Conservation (phyloP, 345 rosid genomes). For the Gynandropsis gynandra region DNA sequence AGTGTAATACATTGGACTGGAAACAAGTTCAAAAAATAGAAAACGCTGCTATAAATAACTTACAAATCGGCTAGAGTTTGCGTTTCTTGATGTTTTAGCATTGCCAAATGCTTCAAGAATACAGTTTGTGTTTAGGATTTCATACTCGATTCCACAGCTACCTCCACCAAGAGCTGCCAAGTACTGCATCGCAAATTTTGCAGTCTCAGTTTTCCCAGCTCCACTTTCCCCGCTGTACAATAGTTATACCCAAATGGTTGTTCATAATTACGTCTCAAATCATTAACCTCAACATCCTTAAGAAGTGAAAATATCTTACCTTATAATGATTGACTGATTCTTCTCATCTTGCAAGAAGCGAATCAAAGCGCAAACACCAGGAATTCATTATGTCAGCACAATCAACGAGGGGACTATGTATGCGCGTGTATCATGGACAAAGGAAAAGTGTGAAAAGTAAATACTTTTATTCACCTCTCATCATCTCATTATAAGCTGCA, state of each 20-base stretch:
- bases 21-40: conserved; percentile 8
- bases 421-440: conserved; percentile 2
- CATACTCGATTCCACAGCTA: conserved; percentile 78
- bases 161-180: conserved; percentile 99
- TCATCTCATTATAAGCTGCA: conserved; percentile 81
- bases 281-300: conserved; percentile 5
- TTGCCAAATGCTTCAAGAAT: conserved; percentile 98
- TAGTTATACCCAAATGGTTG: not conserved
- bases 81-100: conserved; percentile 90
- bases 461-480: conserved; percentile 56
- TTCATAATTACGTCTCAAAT: conserved; percentile 5
- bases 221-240: conserved; percentile 92
- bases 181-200: conserved; percentile 98
- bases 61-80: conserved; percentile 98
- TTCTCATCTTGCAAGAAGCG: conserved; percentile 56
- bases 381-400: not conserved
- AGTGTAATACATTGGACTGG: conserved; percentile 8
- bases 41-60: conserved; percentile 22
- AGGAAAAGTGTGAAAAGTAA: conserved; percentile 8
- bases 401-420: not conserved
- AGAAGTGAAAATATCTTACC: conserved; percentile 34
- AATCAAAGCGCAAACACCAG: conserved; percentile 22
- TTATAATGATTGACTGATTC: conserved; percentile 88
- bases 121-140: conserved; percentile 88
- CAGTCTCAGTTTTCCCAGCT: conserved; percentile 99